Evolutionary conservation across 1,139 yeast genomes (phyloP), one percentile per base, ranked within the genome.

Genomic region (Yamadazyma taylorii): DNA sequence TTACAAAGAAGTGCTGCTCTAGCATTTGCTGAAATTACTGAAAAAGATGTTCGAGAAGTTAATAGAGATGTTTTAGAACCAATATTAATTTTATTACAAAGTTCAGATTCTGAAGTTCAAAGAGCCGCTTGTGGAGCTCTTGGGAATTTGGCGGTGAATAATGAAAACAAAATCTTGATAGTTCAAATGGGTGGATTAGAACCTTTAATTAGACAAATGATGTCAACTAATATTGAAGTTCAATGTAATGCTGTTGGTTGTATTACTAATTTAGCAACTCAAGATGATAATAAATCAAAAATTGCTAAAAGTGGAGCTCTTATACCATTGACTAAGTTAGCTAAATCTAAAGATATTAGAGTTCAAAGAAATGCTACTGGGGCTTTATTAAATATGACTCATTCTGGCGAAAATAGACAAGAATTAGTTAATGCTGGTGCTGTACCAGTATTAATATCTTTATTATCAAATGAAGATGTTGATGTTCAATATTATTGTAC

Each of bases 241-340:
- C 98, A 94, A 64, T 92, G 99, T 63, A 92, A 92, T 58, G 98
- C 99, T 3, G 98, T 94, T 39, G 99, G 99, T 8, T 94, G 98
- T 60, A 90, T 92, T 59, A 92, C 99, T 26, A 92, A 92, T 60
- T 77, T 92, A 61, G 98, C 98, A 11, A 92, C 98, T n/a, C 96
- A 88, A 63, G 98, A 92, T 63, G 96, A 89, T 55, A 94, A 92
- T 66, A 92, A 92, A 63, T 81, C 94, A 35, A 89, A 88, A 60
- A 92, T 92, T 53, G 98, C 99, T 17, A 84, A 90, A 39, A 83
- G 95, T 28, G 99, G 98, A n/a, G 98, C 98, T 1, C 73, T 92
- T 40, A 81, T 87, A 30, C 98, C 98, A 5, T 75, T 92, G 54
- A 90, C 97, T 1, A 88, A 88, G 61, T 75, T 92, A 47, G 98